Evolutionary conservation across 768 basidiomycete species (phyloP), one percentile per base, ranked within the genome.

Genomic region (Lepiota brunneoincarnata): DNA sequence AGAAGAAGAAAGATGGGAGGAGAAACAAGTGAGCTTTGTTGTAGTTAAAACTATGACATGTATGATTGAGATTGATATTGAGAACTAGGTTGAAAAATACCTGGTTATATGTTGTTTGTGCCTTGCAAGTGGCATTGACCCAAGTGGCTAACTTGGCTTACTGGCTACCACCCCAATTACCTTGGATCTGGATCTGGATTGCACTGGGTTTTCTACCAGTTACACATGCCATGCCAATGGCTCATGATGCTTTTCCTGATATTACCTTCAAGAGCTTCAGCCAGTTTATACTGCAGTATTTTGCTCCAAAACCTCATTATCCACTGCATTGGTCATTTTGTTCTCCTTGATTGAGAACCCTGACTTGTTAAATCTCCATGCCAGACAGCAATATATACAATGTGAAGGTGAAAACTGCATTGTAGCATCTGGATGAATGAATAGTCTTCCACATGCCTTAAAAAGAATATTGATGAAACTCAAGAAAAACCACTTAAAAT

Each of bases 341-440:
- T 60, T 64, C 37, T 54, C 51, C n/a, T 15, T 62, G 24, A 47
- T 49, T 17, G 55, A 64, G 21, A 64, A 64, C 42, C 36, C 51
- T 5, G 53, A 61, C 28, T 49, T 64, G 3, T 38, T 64, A 11
- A 57, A 58, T 40, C 42, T 64, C 9, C 59, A 62, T 59, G 51
- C 51, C 4, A 12, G 58, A 12, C 55, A 58, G 39, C 50, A 60
- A 17, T 1, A 15, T 1, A 15, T 2, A 11, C 9, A 15, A 15
- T 15, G 14, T 15, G 1, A 12, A 15, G 38, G 38, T 11, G 38
- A 40, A 11, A 1, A 2, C 9, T 15, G 18, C 6, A 15, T 5
- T 11, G 18, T 6, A 40, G 18, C 38, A 11, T 11, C 38, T 15
- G 38, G 38, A 6, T 40, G 38, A 18, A 40, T 40, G 38, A 40